Percentiles rank a stretch among this genome's conserved stretches.
Evolutionary conservation across 306 rosid species (phyloP).

Genomic region (Trifolium pratense): DNA sequence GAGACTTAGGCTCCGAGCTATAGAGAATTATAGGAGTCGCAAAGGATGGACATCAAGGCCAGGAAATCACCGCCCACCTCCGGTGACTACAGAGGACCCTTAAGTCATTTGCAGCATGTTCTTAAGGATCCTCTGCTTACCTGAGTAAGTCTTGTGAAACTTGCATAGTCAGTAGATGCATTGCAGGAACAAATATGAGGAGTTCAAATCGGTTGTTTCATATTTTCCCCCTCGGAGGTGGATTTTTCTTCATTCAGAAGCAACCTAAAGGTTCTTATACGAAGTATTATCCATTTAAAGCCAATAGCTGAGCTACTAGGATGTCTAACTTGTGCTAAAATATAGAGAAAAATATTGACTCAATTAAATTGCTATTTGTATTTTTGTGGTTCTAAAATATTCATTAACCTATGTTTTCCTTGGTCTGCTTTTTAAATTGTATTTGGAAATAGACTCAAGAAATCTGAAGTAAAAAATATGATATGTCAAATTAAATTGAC

Average conservation of each 20-base stretch:
- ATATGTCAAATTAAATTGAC: no score
- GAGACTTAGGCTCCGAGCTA: constrained; percentile 78
- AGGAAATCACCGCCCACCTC: constrained; percentile 66
- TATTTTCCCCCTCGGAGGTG: constrained; percentile 24
- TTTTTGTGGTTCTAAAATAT: neutral
- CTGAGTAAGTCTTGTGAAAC: neutral
- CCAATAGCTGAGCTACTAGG: constrained; percentile 14
- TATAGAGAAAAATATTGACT: neutral
- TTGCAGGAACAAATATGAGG: constrained; percentile 2
- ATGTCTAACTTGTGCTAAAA: constrained; percentile 6
- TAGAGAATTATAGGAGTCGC: constrained; percentile 81
- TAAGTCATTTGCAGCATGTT: constrained; percentile 30
- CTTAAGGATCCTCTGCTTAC: constrained; percentile 11
- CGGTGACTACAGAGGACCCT: constrained; percentile 32
- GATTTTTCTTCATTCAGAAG: constrained; percentile 26
- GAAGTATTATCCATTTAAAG: constrained; percentile 30
- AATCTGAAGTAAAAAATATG: neutral
- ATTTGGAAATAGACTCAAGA: neutral
- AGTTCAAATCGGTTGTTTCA: constrained; percentile 9
- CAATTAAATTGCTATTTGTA: constrained; percentile 6
- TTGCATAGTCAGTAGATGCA: neutral
- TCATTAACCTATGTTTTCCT: constrained; percentile 19
- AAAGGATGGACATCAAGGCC: constrained; percentile 87
- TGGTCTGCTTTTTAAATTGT: no score
- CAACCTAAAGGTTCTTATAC: neutral